Evolutionary conservation across 495 filamentous ascomycete genomes (phyloP).

Genomic region (Astrothelium macrocarpum): DNA sequence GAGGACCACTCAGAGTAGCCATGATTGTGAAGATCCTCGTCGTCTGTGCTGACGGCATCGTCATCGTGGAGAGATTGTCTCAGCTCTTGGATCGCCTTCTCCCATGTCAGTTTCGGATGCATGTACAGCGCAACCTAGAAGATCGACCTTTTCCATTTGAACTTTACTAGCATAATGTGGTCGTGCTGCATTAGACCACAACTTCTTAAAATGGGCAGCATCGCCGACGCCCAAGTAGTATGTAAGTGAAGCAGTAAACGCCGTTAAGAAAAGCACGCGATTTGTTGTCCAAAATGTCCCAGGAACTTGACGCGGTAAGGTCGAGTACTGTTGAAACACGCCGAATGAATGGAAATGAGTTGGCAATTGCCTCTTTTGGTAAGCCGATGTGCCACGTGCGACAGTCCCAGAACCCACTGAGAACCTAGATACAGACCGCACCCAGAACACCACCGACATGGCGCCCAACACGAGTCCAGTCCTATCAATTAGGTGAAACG

Average conservation of each 20-base stretch:
- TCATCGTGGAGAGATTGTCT: slow-evolving; percentile 42
- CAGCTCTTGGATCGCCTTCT: slow-evolving; percentile 34
- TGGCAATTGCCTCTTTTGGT: slow-evolving; percentile 1
- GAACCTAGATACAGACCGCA: no score
- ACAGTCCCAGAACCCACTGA: background rate
- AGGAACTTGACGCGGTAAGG: background rate
- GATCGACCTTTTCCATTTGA: slow-evolving; percentile 29
- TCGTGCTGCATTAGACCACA: slow-evolving; percentile 12
- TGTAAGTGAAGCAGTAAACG: slow-evolving; percentile 27
- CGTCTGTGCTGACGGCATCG: slow-evolving; percentile 71
- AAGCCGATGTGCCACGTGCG: slow-evolving; percentile 1
- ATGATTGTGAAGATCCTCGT: slow-evolving; percentile 69
- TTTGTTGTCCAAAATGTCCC: slow-evolving; percentile 29
- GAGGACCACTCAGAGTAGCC: slow-evolving; percentile 89
- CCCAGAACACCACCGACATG: background rate
- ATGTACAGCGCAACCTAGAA: background rate
- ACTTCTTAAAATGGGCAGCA: slow-evolving; percentile 7
- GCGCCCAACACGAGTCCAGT: background rate
- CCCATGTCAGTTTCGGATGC: background rate
- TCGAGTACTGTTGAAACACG: background rate
- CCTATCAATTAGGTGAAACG: background rate
- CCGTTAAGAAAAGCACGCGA: slow-evolving; percentile 27
- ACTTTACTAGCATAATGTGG: slow-evolving; percentile 27
- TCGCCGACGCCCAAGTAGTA: slow-evolving; percentile 29
- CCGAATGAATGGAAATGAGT: background rate